Percentiles rank a stretch among this genome's conserved stretches.
phyloP scores from a whole-genome alignment of 306 rosid species.

The Fragaria ananassa region DNA sequence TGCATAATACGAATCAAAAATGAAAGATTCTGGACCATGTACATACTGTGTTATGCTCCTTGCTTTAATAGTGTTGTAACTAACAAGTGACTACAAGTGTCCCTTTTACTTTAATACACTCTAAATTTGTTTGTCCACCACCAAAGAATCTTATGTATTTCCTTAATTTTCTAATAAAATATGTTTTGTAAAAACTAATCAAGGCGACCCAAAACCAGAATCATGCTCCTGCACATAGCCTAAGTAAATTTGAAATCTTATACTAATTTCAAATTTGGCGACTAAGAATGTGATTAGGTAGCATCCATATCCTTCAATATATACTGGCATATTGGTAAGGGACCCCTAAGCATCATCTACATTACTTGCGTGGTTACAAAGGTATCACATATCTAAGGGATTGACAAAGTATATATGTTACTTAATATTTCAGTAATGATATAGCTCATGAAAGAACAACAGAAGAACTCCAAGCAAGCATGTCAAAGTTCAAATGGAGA shows the following conservation, averaged over 20 bases:
- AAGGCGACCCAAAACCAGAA: constrained; percentile 16
- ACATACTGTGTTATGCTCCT: not conserved
- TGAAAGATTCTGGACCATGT: not conserved
- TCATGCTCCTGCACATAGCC: constrained; percentile 13
- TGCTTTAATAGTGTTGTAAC: not conserved
- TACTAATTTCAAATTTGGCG: constrained; percentile 35
- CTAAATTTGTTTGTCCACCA: not conserved
- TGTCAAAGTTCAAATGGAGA: not conserved
- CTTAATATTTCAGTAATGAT: not conserved
- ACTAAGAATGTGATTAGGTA: constrained; percentile 20
- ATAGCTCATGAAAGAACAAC: not conserved
- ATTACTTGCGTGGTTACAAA: constrained; percentile 49
- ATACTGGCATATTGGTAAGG: not conserved
- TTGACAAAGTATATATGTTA: not conserved
- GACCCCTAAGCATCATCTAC: constrained; percentile 42
- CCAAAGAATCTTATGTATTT: not conserved
- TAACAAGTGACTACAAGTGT: constrained; percentile 23
- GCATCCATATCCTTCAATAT: constrained; percentile 16
- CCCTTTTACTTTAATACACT: constrained; percentile 35
- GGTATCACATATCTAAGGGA: constrained; percentile 21
- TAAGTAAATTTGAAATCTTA: constrained; percentile 10
- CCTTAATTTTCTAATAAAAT: not conserved
- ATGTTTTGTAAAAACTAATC: not conserved
- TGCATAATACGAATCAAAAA: not conserved
- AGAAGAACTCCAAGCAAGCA: not conserved